Base-by-base conservation (phyloP, 768 basidiomycete species). In the Boletus eberwhitei region DNA sequence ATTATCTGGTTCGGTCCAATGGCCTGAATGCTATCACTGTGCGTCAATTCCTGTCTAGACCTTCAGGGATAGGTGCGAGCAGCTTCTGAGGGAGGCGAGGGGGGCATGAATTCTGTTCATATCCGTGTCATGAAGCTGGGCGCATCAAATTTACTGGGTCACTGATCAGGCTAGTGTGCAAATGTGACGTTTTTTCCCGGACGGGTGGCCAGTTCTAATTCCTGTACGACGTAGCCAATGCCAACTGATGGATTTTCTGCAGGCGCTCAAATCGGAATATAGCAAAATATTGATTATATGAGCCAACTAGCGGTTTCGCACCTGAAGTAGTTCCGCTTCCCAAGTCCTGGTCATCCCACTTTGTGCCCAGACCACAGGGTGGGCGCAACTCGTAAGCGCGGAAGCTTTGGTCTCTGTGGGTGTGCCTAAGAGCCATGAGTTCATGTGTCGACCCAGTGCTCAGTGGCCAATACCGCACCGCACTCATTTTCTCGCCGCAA, bases 71-170 rank as follows among this genome's bases (percentile, higher is more conserved):
- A 46, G 22, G 29, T 53, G 32, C 42, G 21, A 36, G 22, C 50
- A 37, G 14, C 45, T 57, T 52, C 22, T 34, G 52, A 50, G 39
- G 37, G 52, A 45, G 52, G 46, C 47, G 41, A 56, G 51, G 26
- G 29, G 24, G 29, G 39, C 21, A 48, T 16, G 21, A 38, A 48
- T 43, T 42, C 36, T 34, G 41, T 64, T 66, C 62, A 69, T 69
- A 48, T 67, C 65, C 61, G 65, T 49, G 48, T 48, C 60, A 62
- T 62, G 46, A 62, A 52, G 49, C 46, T 32, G 46, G 57, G 56
- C 49, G 59, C 62, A 69, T 53, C 59, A 61, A 48, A 50, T 43
- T 42, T 36, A 50, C 37, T 44, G 41, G 34, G 32, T 39, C 49
- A 53, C 36, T 36, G 40, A 42, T 54, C 51, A 35, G 43, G 42